Base-by-base conservation (phyloP, 73 alveolate species). In the Breviolum minutum region DNA sequence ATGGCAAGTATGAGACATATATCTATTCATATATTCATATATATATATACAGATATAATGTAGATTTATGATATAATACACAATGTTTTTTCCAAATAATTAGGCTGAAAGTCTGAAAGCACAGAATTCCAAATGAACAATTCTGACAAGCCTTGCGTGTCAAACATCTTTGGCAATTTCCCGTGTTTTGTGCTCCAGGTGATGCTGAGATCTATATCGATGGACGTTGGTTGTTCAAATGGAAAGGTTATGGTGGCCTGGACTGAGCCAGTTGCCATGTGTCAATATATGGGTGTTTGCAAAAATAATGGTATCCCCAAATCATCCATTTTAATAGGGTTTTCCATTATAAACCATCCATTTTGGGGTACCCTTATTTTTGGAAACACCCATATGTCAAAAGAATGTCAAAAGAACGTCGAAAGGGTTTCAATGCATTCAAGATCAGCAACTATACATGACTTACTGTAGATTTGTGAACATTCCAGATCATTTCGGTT, bases 131-230 rank as follows among this genome's bases (percentile, higher is more conserved):
- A 20, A 66, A 66, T 13, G 26, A 20, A 66, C 16, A 66, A 66
- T 16, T 16, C 74, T 66, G 22, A 71, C 40, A 71, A 71, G 4
- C 81, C 29, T 8, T 40, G 54, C 3, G 54, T 40, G 0, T 40
- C 3, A 40, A 40, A 40, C 54, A 40, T 40, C 54, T 40, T 40
- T 40, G 54, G 54, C 54, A 40, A 40, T 40, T 40, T 40, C 54
- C 54, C 3, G 54, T 40, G 54, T 40, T 3, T 40, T 40, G 54
- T 40, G 54, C 54, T 40, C 54, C 54, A 71, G 81, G 81, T 20
- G 86, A 77, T 77, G 86, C 86, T 24, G 86, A 77, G 24, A 77
- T 77, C 26, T 12, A 77, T 9, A 29, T 77, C 86, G 86, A 77
- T 63, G 14, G 63, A 12, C 61, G 48, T 20, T 77, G 11, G 10